Base-by-base conservation (phyloP, 352 stramenopile genomes). In the Pythium insidiosum region DNA sequence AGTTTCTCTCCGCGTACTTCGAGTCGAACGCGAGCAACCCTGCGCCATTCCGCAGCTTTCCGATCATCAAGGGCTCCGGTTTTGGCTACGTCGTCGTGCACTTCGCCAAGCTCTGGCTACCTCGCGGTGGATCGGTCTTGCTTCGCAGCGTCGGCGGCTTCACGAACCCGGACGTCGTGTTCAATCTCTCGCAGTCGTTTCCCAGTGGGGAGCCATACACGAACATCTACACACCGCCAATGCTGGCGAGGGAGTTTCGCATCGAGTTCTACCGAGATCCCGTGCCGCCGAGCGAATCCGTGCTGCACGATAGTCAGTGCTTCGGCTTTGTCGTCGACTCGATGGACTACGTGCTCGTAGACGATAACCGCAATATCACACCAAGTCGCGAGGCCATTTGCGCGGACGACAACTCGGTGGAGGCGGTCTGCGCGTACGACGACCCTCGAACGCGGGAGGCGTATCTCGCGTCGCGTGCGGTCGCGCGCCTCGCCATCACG, bases 31-130 rank as follows among this genome's bases (percentile, higher is more conserved):
- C 54, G 1, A 67, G 58, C 19, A 52, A 43, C 5, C 50, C 37
- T 1, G 5, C 22, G 43, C 67, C 69, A 5, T 81, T 75, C 44
- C 62, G 59, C 10, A 59, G 64, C 1, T 81, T 80, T 38, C 63
- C 58, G 7, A 44, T 85, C 38, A 78, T 58, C 10, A 85, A 80
- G 34, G 70, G 65, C 16, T 53, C 55, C 0, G 63, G 57, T 15
- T 85, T 81, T 47, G 69, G 51, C 19, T 79, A 75, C 41, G 58
- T 85, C 16, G 56, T 63, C 3, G 41, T 82, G 10, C 69, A 79
- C 29, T 63, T 85, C 20, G 55, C 50, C 6, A 62, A 68, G 37
- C 51, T 85, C 18, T 76, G 50, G 51, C 36, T 79, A 26, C 73
- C 73, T 2, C 40, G n/a, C 10, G 69, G 63, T 22, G 47, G 31